Conservation (phyloP, 2,329 filamentous ascomycete genomes). For the Sclerotinia spermophila region DNA sequence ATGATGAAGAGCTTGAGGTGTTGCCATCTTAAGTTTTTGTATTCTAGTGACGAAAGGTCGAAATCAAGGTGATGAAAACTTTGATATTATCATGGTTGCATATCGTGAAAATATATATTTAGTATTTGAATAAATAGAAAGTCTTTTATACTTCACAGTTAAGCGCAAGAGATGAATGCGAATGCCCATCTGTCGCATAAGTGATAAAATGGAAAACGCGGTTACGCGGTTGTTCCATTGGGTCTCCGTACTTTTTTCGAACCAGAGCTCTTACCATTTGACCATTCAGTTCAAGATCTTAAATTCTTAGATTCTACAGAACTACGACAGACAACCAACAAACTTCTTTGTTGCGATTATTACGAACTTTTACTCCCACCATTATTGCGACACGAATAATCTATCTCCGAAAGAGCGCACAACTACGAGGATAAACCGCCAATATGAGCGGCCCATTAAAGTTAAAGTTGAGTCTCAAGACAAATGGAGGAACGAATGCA, state of each 20-base stretch:
- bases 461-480: constrained; percentile 24
- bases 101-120: constrained; percentile 8
- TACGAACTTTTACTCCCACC: background rate
- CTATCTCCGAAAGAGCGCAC: background rate
- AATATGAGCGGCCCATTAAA: constrained; percentile 29
- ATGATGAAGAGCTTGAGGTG: constrained; percentile 57
- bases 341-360: background rate
- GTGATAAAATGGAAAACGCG: constrained; percentile 11
- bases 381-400: background rate
- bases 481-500: constrained; percentile 12
- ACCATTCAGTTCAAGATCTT: background rate
- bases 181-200: background rate
- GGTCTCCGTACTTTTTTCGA: constrained; percentile 22
- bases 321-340: background rate
- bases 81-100: constrained; percentile 31
- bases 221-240: constrained; percentile 13
- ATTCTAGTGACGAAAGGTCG: constrained; percentile 20
- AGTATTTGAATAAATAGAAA: background rate
- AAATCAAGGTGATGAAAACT: constrained; percentile 23
- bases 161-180: background rate
- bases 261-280: background rate
- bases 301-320: background rate
- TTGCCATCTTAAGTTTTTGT: constrained; percentile 35
- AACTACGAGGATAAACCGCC: background rate
- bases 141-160: background rate